Percentiles rank a stretch among this genome's conserved stretches.
phyloP scores from a whole-genome alignment of 495 filamentous ascomycete genomes.

The Tuber borchii region DNA sequence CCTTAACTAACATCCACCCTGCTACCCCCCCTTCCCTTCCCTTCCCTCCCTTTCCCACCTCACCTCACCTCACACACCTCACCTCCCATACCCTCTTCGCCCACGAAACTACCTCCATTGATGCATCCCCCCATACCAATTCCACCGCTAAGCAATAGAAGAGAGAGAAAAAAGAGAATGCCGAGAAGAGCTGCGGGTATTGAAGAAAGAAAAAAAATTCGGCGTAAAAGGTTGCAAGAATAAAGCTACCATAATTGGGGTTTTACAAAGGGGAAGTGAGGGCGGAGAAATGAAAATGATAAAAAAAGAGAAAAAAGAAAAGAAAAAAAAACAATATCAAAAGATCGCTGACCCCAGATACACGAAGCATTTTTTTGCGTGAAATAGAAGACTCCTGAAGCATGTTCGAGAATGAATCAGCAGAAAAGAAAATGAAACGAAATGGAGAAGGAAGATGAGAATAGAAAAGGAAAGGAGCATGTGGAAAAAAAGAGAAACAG shows the following conservation, averaged over 20 bases:
- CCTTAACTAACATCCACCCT: not conserved
- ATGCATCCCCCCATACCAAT: conserved; percentile 8
- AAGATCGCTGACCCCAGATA: conserved; percentile 9
- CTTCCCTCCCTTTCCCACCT: not conserved
- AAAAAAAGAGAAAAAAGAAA: conserved; percentile 13
- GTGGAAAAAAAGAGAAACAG: conserved; percentile 23
- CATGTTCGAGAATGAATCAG: conserved; percentile 9
- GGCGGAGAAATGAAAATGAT: conserved; percentile 14
- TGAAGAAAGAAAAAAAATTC: conserved; percentile 17
- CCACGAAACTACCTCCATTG: conserved; percentile 12
- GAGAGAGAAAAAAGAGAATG: conserved; percentile 1
- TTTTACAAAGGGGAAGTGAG: conserved; percentile 18
- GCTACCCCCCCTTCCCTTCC: not conserved
- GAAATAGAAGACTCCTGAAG: conserved; percentile 9
- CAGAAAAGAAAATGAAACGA: conserved; percentile 18
- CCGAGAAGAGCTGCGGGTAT: conserved; percentile 8
- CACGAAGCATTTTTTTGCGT: not conserved
- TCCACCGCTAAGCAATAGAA: not conserved
- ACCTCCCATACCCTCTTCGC: conserved; percentile 10
- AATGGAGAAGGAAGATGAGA: conserved; percentile 18
- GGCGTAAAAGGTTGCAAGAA: conserved; percentile 13
- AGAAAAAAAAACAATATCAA: conserved; percentile 3
- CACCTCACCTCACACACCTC: conserved; percentile 8
- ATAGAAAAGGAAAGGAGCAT: conserved; percentile 30
- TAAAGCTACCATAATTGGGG: conserved; percentile 21